Evolutionary conservation across 805 yeast genomes (phyloP).

Genomic region (Candida morakotiae): DNA sequence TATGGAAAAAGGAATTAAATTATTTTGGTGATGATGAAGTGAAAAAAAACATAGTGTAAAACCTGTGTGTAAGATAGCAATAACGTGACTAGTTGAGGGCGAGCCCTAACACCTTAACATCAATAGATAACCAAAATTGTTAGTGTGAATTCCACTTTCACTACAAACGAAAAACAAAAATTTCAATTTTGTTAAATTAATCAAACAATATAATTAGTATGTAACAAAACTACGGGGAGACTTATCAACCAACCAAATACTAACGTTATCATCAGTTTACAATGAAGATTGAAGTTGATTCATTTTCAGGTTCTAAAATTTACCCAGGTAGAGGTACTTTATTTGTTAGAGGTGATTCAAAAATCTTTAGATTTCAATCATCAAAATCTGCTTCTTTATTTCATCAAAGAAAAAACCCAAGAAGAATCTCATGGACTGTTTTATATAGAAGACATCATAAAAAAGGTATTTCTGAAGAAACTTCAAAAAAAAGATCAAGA

Average conservation of each 20-base stretch:
- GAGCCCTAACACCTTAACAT: no score
- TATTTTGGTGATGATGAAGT: not conserved
- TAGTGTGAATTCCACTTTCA: not conserved
- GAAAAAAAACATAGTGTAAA: not conserved
- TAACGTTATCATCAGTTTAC: slow-evolving; percentile 28
- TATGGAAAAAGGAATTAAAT: not conserved
- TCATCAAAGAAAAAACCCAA: slow-evolving; percentile 99
- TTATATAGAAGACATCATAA: slow-evolving; percentile 99
- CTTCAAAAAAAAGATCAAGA: slow-evolving; percentile 94
- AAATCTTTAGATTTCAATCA: slow-evolving; percentile 98
- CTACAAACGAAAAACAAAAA: slow-evolving; percentile 1
- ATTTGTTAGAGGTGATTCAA: slow-evolving; percentile 99
- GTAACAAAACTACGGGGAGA: no score
- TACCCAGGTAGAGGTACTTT: slow-evolving; percentile 99
- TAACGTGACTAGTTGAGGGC: no score
- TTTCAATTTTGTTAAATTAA: slow-evolving; percentile 3
- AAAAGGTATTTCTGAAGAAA: slow-evolving; percentile 99
- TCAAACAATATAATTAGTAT: slow-evolving; percentile 4
- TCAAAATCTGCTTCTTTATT: slow-evolving; percentile 96
- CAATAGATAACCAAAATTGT: no score
- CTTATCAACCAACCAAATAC: slow-evolving; percentile 19
- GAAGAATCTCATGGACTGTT: slow-evolving; percentile 99
- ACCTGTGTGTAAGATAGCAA: no score
- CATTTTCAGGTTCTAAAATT: slow-evolving; percentile 98
- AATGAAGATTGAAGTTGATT: slow-evolving; percentile 99